Base-by-base conservation (phyloP, 2,329 filamentous ascomycete genomes). In the Beauveria scarabaeidicola region DNA sequence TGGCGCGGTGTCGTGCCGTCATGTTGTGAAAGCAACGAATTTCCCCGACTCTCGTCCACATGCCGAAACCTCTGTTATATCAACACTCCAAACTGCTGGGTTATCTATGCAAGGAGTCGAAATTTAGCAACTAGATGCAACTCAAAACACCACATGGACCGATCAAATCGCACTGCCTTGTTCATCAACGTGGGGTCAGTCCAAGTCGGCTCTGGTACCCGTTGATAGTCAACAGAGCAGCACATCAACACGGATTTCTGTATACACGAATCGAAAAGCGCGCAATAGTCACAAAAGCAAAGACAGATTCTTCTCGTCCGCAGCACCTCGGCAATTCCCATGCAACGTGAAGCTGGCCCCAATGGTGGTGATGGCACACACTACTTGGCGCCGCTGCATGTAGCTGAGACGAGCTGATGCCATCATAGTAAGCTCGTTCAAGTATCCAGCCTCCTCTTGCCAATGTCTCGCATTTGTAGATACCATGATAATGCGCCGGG, bases 121-220 rank as follows among this genome's bases (percentile, higher is more conserved):
- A 15, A 21, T 8, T 6, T 53, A 9, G n/a, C 4, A n/a, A 27
- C 21, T n/a, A 36, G 32, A 19, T 15, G 3, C n/a, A 41, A 21
- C 17, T 25, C 6, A 15, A n/a, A 25, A 41, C 6, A 25, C 3
- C 40, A 32, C 40, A 9, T 21, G 17, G 38, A 17, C 21, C 19
- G 32, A 23, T 11, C 55, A 40, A 44, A 52, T 52, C 5, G 38
- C 55, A 43, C 25, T 19, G 8, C 47, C 11, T 51, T 19, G n/a
- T 58, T 44, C n/a, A 21, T 36, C 25, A 58, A 44, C 55, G 55
- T 52, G 55, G 55, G 36, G 32, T 17, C 10, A 5, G 15, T 56
- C 13, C 15, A 15, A 21, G 23, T 51, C 46, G 55, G 55, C 13
- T 58, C 55, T 44, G 47, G 55, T 52, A 58, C 55, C 55, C 47